Percentiles rank a stretch among this genome's conserved stretches.
Conservation (phyloP, 208 protist genomes). For the Crithidia sp. region DNA sequence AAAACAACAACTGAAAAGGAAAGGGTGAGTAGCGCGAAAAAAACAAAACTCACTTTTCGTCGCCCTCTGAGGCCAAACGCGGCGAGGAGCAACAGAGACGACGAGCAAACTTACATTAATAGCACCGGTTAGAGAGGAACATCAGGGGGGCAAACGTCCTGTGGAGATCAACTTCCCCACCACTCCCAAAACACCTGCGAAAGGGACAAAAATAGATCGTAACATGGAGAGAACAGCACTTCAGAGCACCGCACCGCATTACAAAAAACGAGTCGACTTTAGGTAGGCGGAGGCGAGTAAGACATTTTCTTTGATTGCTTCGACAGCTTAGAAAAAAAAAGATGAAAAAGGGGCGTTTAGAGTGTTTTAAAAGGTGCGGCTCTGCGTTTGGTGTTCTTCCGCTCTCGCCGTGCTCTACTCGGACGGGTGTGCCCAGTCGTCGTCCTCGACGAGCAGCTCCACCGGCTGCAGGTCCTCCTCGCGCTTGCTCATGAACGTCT, state of each 20-base stretch:
- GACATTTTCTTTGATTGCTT: no score
- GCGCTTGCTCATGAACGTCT: slow-evolving; percentile 40
- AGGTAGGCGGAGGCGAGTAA: no score
- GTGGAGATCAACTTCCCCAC: slow-evolving; percentile 16
- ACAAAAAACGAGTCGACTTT: background rate
- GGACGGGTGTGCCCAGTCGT: slow-evolving; percentile 55
- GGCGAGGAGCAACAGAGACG: no score
- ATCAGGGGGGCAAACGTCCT: background rate
- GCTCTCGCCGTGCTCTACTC: slow-evolving; percentile 10
- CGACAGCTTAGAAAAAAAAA: no score
- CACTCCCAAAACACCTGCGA: background rate
- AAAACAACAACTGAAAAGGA: no score
- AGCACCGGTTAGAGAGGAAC: no score
- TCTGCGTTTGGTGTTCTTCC: background rate
- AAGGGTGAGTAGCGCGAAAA: no score
- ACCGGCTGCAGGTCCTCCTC: slow-evolving; percentile 79
- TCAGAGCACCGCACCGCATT: background rate
- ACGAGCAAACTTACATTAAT: no score
- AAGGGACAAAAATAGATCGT: background rate
- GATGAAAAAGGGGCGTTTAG: background rate
- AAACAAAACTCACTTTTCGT: no score
- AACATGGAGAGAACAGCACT: background rate
- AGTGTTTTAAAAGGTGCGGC: no score
- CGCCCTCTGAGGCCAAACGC: no score
- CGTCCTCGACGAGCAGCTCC: slow-evolving; percentile 85